Percentiles rank a stretch among this genome's conserved stretches.
These are phyloP conservation scores for Trichophyton schoenleinii DNA, from an alignment of 2,329 filamentous ascomycete species.

Conservation along the genomic window DNA sequence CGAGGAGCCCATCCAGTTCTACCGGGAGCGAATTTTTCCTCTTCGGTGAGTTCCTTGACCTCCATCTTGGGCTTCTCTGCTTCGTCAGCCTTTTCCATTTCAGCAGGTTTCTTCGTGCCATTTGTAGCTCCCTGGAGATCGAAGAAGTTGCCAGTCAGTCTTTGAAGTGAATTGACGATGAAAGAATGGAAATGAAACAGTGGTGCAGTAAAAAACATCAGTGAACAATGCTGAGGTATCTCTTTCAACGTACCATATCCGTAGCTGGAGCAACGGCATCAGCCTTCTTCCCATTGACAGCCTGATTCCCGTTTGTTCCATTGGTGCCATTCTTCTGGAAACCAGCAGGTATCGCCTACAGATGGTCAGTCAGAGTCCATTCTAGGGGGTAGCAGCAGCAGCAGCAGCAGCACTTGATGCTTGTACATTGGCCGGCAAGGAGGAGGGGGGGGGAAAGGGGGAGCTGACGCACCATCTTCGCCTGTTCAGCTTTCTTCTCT, in stretches of 20 bases:
- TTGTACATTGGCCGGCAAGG: background rate
- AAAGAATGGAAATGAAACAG: background rate
- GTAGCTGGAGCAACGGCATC: constrained; percentile 49
- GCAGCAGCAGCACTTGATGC: no score
- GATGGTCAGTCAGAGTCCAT: background rate
- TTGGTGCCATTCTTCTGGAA: constrained; percentile 26
- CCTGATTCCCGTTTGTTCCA: background rate
- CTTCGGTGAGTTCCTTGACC: constrained; percentile 42
- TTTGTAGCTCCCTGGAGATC: background rate
- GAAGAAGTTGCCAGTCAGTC: background rate
- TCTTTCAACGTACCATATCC: constrained; percentile 47
- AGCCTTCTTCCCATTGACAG: constrained; percentile 20
- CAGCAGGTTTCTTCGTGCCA: background rate
- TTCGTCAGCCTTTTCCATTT: background rate
- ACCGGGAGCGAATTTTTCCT: constrained; percentile 44
- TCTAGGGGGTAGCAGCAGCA: no score
- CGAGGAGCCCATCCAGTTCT: constrained; percentile 78
- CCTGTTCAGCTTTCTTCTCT: constrained; percentile 73
- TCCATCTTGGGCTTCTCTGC: constrained; percentile 19
- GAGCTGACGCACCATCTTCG: constrained; percentile 52
- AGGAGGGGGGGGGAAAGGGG: background rate
- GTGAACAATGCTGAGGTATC: background rate
- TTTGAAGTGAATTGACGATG: background rate
- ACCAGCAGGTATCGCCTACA: constrained; percentile 22
- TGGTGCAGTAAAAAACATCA: background rate